A percentile compares a stretch with the other conserved stretches of the same genome.
Conservation (phyloP, 192 early-diverging fungal genomes). For the Entomortierella parvispora region DNA sequence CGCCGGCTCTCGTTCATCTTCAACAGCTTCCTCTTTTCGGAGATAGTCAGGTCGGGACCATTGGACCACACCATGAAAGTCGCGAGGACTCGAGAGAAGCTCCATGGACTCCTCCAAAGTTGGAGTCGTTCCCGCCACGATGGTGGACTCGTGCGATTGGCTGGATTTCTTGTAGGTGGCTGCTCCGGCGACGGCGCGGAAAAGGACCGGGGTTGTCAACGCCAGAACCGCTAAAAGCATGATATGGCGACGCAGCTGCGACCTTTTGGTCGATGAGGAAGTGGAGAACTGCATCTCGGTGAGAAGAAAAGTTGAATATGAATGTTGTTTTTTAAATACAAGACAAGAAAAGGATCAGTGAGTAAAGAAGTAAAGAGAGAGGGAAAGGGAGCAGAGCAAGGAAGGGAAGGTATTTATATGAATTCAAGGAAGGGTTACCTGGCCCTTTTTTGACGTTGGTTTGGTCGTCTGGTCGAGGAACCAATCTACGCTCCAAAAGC, state of each 20-base stretch:
- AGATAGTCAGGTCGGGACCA: background rate
- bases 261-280: background rate
- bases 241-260: constrained; percentile 7
- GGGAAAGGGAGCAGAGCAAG: too few species aligned
- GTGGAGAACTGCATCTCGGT: constrained; percentile 2
- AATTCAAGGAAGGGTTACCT: too few species aligned
- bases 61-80: constrained; percentile 34
- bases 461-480: too few species aligned
- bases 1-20: background rate
- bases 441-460: too few species aligned
- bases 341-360: too few species aligned
- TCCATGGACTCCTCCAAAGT: background rate
- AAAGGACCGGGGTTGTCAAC: constrained; percentile 5
- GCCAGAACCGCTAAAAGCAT: constrained; percentile 9
- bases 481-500: too few species aligned
- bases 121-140: background rate
- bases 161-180: too few species aligned
- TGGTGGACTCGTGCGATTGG: too few species aligned
- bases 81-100: constrained; percentile 6
- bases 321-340: background rate
- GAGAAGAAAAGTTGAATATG: background rate
- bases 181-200: background rate
- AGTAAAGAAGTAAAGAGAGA: too few species aligned
- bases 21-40: background rate
- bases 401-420: too few species aligned